phyloP scores from a whole-genome alignment of 2,329 filamentous ascomycete genomes.

The Penicillium frequentans region DNA sequence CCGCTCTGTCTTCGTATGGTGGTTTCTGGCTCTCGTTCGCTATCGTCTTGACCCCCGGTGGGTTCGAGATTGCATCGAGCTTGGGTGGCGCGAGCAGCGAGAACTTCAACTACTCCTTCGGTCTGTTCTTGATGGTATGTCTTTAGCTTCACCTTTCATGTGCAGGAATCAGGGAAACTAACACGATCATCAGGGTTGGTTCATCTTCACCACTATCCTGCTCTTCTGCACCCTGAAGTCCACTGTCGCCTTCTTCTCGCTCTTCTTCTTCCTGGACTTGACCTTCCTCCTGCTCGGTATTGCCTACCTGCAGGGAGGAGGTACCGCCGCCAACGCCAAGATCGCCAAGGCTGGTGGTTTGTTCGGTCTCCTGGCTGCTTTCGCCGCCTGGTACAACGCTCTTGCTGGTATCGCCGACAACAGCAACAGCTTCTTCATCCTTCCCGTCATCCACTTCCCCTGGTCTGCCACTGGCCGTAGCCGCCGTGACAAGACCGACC shows the following conservation, averaged over 20 bases:
- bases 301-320: conserved; percentile 57
- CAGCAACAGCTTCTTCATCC: conserved; percentile 79
- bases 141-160: conserved; percentile 6
- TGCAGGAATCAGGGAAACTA: neutral
- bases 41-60: conserved; percentile 68
- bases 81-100: conserved; percentile 35
- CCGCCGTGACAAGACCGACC: conserved; percentile 56
- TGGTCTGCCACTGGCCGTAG: conserved; percentile 80
- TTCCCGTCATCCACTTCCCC: conserved; percentile 91
- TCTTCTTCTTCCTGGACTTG: conserved; percentile 76
- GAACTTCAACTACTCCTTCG: conserved; percentile 62
- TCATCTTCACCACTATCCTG: conserved; percentile 78
- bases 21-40: conserved; percentile 80
- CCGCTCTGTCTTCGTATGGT: conserved; percentile 76
- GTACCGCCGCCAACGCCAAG: conserved; percentile 41
- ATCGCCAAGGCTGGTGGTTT: conserved; percentile 71
- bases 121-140: conserved; percentile 68
- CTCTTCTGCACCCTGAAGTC: conserved; percentile 74
- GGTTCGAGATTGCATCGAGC: conserved; percentile 58
- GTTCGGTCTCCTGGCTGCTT: conserved; percentile 78
- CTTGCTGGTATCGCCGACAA: conserved; percentile 75
- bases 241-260: conserved; percentile 72
- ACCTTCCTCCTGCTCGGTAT: conserved; percentile 72
- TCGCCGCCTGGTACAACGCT: conserved; percentile 85
- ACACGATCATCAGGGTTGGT: conserved; percentile 60